Evolutionary conservation across 768 basidiomycete genomes (phyloP), one percentile per base, ranked within the genome.

Genomic region (Chalciporus piperatus): DNA sequence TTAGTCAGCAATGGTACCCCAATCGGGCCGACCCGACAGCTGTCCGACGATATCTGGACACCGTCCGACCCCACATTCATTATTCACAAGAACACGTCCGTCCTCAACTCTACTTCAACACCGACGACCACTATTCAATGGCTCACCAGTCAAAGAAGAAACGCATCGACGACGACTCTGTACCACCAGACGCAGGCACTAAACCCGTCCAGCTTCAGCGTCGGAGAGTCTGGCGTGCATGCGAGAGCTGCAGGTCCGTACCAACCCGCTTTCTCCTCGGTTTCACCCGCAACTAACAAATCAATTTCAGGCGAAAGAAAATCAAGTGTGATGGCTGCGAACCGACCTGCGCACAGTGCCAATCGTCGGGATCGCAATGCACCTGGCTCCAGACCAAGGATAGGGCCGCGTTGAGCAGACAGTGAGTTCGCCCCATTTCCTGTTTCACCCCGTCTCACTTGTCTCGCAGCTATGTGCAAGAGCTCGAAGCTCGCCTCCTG

Each of bases 351-450:
- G 85, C 88, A 0, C 91, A 92, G 63, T 93, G 91, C 64, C 66
- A 80, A 16, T 72, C 81, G 39, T 86, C 89, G 7, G 83, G 82
- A 41, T 85, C 87, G 1, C 81, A 84, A 59, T 93, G 91, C 64
- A 89, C 87, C 40, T 93, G 91, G 91, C 75, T 92, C 39, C 91
- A 93, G 71, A 93, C 91, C 7, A 92, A 91, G 72, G 91, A 93
- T 70, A 83, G 91, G 62, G 91, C 91, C 20, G 91, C 91, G 5
- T 73, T 92, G 56, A 93, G 92, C 65, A 78, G 91, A 76, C 91
- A 93, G 91, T 93, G 66, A 57, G 91, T 77, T 43, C 50, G 2
- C 23, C 23, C 22, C 33, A 8, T 47, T 12, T 45, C 27, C 19
- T 40, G 23, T 33, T 48, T 22, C 58, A 22, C 1, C 59, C 62